A percentile compares a stretch with the other conserved stretches of the same genome.
Evolutionary conservation across 495 filamentous ascomycete genomes (phyloP).

Genomic region (Aspergillus coremiiformis): DNA sequence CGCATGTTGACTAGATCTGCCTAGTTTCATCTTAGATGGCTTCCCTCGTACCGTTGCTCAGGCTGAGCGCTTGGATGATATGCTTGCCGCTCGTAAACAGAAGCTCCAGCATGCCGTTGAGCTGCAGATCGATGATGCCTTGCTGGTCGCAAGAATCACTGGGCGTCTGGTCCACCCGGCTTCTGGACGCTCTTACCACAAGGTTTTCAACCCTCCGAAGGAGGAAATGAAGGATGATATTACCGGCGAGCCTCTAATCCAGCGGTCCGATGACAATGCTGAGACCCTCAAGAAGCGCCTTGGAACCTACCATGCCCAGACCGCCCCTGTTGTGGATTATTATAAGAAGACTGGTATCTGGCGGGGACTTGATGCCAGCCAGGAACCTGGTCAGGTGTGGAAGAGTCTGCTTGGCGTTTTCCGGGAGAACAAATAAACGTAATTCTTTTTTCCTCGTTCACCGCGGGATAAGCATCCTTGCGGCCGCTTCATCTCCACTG

Average conservation of each 20-base stretch:
- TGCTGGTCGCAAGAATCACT: slow-evolving; percentile 92
- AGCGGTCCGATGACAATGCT: slow-evolving; percentile 94
- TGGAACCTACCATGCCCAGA: slow-evolving; percentile 90
- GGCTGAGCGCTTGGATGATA: slow-evolving; percentile 86
- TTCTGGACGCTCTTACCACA: slow-evolving; percentile 94
- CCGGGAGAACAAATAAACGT: slow-evolving; percentile 37
- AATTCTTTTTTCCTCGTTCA: neutral
- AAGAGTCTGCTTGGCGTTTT: slow-evolving; percentile 83
- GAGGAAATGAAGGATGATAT: slow-evolving; percentile 88
- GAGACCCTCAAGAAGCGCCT: slow-evolving; percentile 96
- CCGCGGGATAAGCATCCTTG: neutral
- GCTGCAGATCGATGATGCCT: slow-evolving; percentile 89
- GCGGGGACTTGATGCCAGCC: slow-evolving; percentile 91
- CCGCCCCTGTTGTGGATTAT: slow-evolving; percentile 82
- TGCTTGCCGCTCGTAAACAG: slow-evolving; percentile 67
- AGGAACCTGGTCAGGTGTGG: slow-evolving; percentile 95
- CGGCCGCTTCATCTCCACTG: neutral
- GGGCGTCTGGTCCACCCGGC: slow-evolving; percentile 93
- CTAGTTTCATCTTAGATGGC: slow-evolving; percentile 95
- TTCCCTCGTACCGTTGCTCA: slow-evolving; percentile 96
- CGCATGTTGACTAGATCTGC: slow-evolving; percentile 11
- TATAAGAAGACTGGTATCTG: slow-evolving; percentile 97
- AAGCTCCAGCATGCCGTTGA: slow-evolving; percentile 89
- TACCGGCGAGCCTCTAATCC: slow-evolving; percentile 93
- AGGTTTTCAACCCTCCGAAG: slow-evolving; percentile 98